Evolutionary conservation across 2,329 filamentous ascomycete genomes (phyloP).

Genomic region (Teratosphaeria pseudoeucalypti): DNA sequence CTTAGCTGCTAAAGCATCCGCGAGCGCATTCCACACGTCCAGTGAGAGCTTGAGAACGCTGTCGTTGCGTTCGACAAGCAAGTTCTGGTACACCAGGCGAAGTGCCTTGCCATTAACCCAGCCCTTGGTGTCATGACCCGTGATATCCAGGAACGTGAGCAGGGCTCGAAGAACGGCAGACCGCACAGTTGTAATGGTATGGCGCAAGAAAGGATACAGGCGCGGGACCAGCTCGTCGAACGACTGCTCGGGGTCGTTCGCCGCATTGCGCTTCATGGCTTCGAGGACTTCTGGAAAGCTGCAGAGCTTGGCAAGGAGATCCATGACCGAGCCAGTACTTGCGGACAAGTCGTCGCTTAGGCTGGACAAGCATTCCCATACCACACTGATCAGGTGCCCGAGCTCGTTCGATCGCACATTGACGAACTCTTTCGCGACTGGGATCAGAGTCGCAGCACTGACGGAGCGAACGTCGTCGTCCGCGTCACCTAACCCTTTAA

Average conservation of each 20-base stretch:
- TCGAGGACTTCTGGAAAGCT: conserved; percentile 86
- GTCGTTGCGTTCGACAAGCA: conserved; percentile 83
- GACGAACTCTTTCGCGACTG: conserved; percentile 92
- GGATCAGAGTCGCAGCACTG: conserved; percentile 92
- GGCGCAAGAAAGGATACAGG: conserved; percentile 88
- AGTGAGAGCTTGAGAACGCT: conserved; percentile 72
- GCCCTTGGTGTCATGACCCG: conserved; percentile 65
- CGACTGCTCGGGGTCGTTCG: conserved; percentile 71
- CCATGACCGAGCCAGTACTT: conserved; percentile 97
- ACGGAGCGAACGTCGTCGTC: conserved; percentile 96
- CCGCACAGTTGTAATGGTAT: conserved; percentile 93
- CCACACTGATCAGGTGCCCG: conserved; percentile 77
- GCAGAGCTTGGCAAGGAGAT: conserved; percentile 88
- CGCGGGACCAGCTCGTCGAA: conserved; percentile 88
- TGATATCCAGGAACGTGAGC: conserved; percentile 82
- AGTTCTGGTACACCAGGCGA: conserved; percentile 85
- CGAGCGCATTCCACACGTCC: conserved; percentile 74
- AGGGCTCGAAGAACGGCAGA: conserved; percentile 87
- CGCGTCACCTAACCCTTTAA: conserved; percentile 81
- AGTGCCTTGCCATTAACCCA: conserved; percentile 90
- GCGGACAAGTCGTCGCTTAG: conserved; percentile 95
- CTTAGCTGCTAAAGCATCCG: conserved; percentile 53
- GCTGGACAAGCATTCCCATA: conserved; percentile 95
- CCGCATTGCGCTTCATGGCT: conserved; percentile 85
- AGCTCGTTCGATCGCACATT: conserved; percentile 68